Evolutionary conservation across 805 yeast species (phyloP).

Genomic region (Ogataea trehalophila): DNA sequence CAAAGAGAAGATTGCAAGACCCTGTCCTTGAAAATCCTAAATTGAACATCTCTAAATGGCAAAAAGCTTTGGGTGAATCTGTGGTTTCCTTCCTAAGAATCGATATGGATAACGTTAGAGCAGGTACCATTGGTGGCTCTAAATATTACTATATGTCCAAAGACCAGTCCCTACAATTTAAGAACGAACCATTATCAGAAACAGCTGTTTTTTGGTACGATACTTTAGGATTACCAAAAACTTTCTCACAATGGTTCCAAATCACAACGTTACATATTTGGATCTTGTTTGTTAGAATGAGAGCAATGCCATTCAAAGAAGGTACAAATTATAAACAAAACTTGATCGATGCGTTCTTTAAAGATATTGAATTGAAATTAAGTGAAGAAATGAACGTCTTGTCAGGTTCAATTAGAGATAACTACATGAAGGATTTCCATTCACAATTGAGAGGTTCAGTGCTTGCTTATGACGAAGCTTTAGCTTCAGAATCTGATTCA

Average conservation of each 20-base stretch:
- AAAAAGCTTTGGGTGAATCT: slow-evolving; percentile 58
- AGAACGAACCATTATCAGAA: slow-evolving; percentile 64
- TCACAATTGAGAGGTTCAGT: slow-evolving; percentile 86
- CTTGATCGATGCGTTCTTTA: slow-evolving; percentile 80
- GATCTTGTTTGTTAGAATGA: slow-evolving; percentile 92
- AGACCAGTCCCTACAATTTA: slow-evolving; percentile 72
- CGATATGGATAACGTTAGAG: slow-evolving; percentile 88
- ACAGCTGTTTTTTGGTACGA: slow-evolving; percentile 84
- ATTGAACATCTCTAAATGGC: slow-evolving; percentile 40
- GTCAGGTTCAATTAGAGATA: slow-evolving; percentile 77
- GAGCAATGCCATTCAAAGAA: slow-evolving; percentile 89
- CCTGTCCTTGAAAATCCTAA: slow-evolving; percentile 28
- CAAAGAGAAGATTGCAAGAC: slow-evolving; percentile 27
- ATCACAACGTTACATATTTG: slow-evolving; percentile 87
- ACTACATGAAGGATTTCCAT: slow-evolving; percentile 84
- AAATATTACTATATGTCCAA: slow-evolving; percentile 83
- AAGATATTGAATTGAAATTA: slow-evolving; percentile 83
- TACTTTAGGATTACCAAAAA: slow-evolving; percentile 72
- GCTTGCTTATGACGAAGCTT: slow-evolving; percentile 89
- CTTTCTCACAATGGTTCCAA: slow-evolving; percentile 96
- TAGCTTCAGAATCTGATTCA: slow-evolving; percentile 65
- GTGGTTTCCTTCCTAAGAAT: slow-evolving; percentile 58
- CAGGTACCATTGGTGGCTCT: slow-evolving; percentile 94
- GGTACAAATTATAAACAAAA: slow-evolving; percentile 90
- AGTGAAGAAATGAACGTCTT: slow-evolving; percentile 80